phyloP scores from a whole-genome alignment of 1,284 basidiomycete genomes.

The Microbotryum saponariae region DNA sequence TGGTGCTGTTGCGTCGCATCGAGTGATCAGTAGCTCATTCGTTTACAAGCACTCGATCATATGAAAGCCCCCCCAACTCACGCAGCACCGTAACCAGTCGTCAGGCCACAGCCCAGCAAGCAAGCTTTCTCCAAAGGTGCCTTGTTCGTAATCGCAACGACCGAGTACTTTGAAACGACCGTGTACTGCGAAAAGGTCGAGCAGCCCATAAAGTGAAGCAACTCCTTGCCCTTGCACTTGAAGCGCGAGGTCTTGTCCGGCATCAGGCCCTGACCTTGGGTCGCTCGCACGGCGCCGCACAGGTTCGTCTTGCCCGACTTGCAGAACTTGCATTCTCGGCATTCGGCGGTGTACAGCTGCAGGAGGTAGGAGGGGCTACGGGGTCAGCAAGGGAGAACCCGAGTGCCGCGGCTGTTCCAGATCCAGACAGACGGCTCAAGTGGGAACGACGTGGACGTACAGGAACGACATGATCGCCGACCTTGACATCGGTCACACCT shows the following conservation, averaged over 20 bases:
- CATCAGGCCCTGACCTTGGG: slow-evolving; percentile 92
- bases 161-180: slow-evolving; percentile 92
- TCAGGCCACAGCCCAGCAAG: slow-evolving; percentile 55
- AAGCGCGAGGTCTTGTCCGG: slow-evolving; percentile 88
- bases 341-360: slow-evolving; percentile 54
- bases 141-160: slow-evolving; percentile 72
- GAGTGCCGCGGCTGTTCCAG: neutral
- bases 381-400: neutral
- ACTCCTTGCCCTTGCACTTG: slow-evolving; percentile 65
- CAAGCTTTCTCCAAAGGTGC: slow-evolving; percentile 93
- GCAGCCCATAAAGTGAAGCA: slow-evolving; percentile 96
- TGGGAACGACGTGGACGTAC: slow-evolving; percentile 21
- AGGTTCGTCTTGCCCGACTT: slow-evolving; percentile 98
- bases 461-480: slow-evolving; percentile 88
- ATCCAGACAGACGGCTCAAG: neutral
- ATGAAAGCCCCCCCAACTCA: slow-evolving; percentile 46
- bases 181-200: slow-evolving; percentile 99
- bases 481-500: slow-evolving; percentile 77
- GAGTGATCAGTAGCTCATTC: neutral
- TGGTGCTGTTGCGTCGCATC: slow-evolving; percentile 38
- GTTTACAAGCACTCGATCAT: slow-evolving; percentile 11
- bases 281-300: slow-evolving; percentile 58
- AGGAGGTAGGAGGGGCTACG: too few relatives aligned
- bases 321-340: slow-evolving; percentile 95
- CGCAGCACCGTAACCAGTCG: slow-evolving; percentile 93